These are phyloP conservation scores for Peribolospora baueri DNA, from an alignment of 768 basidiomycete species.

Conservation along the genomic window DNA sequence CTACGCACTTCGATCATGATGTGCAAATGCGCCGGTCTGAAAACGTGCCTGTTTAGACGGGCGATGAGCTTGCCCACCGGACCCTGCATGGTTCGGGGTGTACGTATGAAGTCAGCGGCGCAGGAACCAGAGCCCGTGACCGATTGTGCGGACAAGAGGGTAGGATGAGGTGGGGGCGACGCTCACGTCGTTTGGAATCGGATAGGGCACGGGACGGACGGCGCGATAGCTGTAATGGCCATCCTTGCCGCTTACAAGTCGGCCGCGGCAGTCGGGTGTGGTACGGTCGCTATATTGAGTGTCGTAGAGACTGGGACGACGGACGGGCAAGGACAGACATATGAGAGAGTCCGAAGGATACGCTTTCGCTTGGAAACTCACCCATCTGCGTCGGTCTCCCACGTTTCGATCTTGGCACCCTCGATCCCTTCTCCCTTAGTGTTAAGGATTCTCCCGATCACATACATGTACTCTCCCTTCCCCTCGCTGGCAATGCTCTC, in stretches of 20 bases:
- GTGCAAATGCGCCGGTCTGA: conserved; percentile 60
- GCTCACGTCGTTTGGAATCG: conserved; percentile 10
- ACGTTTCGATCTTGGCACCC: conserved; percentile 21
- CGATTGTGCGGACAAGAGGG: too few relatives aligned
- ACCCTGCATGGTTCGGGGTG: conserved; percentile 23
- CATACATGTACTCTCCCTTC: conserved; percentile 61
- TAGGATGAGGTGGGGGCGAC: not conserved
- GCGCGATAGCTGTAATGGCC: conserved; percentile 12
- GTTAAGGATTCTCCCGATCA: conserved; percentile 43
- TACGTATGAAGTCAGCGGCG: too few relatives aligned
- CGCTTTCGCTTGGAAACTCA: not conserved
- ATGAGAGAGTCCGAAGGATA: not conserved
- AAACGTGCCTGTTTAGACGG: conserved; percentile 37
- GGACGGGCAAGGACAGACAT: not conserved
- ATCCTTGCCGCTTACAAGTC: conserved; percentile 8
- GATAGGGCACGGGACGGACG: conserved; percentile 10
- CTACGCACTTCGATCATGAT: conserved; percentile 30
- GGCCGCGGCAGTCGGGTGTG: conserved; percentile 11
- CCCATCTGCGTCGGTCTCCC: conserved; percentile 25
- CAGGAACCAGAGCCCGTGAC: too few relatives aligned
- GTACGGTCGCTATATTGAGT: conserved; percentile 10
- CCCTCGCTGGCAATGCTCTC: conserved; percentile 66
- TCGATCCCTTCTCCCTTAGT: conserved; percentile 22
- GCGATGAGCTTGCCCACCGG: conserved; percentile 42
- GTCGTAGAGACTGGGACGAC: not conserved